phyloP scores from a whole-genome alignment of 352 stramenopile genomes.

The Globisporangium paddicum region DNA sequence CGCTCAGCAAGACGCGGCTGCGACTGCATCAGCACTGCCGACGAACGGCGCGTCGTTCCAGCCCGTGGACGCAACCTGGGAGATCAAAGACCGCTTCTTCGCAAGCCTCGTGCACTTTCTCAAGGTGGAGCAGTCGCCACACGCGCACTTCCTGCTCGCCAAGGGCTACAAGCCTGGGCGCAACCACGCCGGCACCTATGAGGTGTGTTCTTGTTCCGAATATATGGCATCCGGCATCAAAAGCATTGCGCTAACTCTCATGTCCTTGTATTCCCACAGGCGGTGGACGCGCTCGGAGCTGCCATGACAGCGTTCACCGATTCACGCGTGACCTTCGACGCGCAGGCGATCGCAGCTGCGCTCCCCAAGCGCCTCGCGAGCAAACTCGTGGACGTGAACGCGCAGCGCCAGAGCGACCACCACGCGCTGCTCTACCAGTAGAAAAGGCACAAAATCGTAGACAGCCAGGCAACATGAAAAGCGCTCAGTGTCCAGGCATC shows the following conservation, averaged over 20 bases:
- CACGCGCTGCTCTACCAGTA: slow-evolving; percentile 50
- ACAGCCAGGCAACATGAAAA: too few species aligned
- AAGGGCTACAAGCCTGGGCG: slow-evolving; percentile 66
- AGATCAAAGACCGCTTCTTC: slow-evolving; percentile 53
- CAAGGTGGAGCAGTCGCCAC: slow-evolving; percentile 41
- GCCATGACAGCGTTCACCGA: slow-evolving; percentile 33
- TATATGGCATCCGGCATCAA: too few species aligned
- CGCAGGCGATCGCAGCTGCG: slow-evolving; percentile 22
- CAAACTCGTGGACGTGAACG: slow-evolving; percentile 16
- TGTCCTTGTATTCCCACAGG: slow-evolving; percentile 16
- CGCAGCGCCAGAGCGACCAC: slow-evolving; percentile 21
- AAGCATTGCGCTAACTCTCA: too few species aligned
- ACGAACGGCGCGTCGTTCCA: slow-evolving; percentile 3
- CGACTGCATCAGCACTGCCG: slow-evolving; percentile 4
- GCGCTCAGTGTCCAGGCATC: too few species aligned
- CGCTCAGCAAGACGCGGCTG: not conserved
- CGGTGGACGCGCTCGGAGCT: slow-evolving; percentile 29
- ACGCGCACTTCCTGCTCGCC: slow-evolving; percentile 44
- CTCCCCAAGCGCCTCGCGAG: slow-evolving; percentile 27
- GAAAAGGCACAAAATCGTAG: not conserved
- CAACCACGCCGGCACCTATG: slow-evolving; percentile 39
- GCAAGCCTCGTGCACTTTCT: slow-evolving; percentile 43
- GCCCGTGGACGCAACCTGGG: slow-evolving; percentile 35
- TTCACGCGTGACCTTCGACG: slow-evolving; percentile 29
- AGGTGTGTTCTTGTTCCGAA: slow-evolving; percentile 17